Base-by-base conservation (phyloP, 495 filamentous ascomycete genomes). In the Mycothermus thermophilus region DNA sequence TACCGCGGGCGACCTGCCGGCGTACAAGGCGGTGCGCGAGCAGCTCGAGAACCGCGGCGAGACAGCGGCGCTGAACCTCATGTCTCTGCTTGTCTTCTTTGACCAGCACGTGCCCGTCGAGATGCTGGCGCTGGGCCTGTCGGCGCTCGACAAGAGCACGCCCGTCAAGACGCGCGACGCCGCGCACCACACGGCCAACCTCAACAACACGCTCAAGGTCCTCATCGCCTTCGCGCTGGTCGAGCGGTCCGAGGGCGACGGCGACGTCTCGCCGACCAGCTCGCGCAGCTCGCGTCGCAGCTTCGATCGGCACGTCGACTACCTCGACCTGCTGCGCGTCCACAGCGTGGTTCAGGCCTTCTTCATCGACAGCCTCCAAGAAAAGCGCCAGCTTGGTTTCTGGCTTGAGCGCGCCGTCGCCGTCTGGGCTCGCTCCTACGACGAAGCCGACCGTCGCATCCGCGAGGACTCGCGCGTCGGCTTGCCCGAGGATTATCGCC, bases 261-360 rank as follows among this genome's bases (percentile, higher is more conserved):
- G 64, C 27, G 59, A 60, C 22, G 44, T 50, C n/a, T 59, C 57
- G 5, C 49, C 57, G 1, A 46, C 47, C 13, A 54, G 58, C 30
- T 57, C 63, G 5, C 54, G 51, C 37, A 64, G 63, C 20, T 61
- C 62, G 10, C 60, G 62, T 30, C 51, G 53, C 26, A 79, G 66
- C 43, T 57, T 58, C 26, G 59, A 67, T 17, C 72, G 64, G 32
- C 54, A 74, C 12, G 60, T 60, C 1, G 70, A 69, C 15, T 63
- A 66, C 24, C 68, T 83, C 14, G 82, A 86, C 34, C 67, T 85
- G 22, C 64, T 88, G 21, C 74, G 78, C 21, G 66, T 88, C 27
- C 81, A 86, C 50, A 77, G 71, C 21, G 80, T 88, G 1, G 79
- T 86, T 5, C 83, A 88, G 47, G 77, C 72, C 0, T 85, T 86